A percentile compares a stretch with the other conserved stretches of the same genome.
These are phyloP conservation scores for Penicillium coprophilum DNA, from an alignment of 495 filamentous ascomycete genomes.

Conservation along the genomic window DNA sequence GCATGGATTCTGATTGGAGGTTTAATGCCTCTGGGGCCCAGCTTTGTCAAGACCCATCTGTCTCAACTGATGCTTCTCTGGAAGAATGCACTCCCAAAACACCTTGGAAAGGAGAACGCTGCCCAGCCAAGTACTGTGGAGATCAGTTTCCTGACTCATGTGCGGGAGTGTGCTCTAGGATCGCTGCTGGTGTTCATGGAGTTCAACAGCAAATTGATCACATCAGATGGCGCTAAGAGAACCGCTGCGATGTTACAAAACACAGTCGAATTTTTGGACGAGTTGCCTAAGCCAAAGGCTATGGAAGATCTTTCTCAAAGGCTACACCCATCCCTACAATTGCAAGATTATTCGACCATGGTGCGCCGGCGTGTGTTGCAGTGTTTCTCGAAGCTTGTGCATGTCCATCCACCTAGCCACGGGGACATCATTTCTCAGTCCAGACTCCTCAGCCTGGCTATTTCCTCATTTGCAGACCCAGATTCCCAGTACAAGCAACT, in stretches of 20 bases:
- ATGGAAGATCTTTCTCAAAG: constrained; percentile 85
- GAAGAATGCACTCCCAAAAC: constrained; percentile 95
- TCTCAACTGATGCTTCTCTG: constrained; percentile 93
- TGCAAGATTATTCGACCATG: constrained; percentile 93
- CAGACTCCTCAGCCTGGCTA: constrained; percentile 87
- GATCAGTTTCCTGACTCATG: constrained; percentile 88
- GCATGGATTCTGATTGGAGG: constrained; percentile 98
- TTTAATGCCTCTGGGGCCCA: constrained; percentile 92
- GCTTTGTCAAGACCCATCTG: constrained; percentile 98
- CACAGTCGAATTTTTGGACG: constrained; percentile 82
- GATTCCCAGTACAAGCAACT: constrained; percentile 82
- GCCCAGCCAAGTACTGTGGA: constrained; percentile 79
- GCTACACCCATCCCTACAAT: constrained; percentile 80
- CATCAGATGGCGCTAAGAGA: constrained; percentile 89
- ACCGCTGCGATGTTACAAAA: constrained; percentile 95
- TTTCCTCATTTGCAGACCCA: constrained; percentile 90
- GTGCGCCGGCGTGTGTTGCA: constrained; percentile 89
- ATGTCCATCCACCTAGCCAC: constrained; percentile 75
- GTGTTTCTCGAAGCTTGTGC: constrained; percentile 88
- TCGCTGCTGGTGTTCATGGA: constrained; percentile 90
- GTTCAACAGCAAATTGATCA: constrained; percentile 89
- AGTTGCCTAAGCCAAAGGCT: constrained; percentile 77
- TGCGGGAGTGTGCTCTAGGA: constrained; percentile 91
- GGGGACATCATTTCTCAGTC: constrained; percentile 86
- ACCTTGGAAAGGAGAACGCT: constrained; percentile 85